These are phyloP conservation scores for Podaxis carcinomalis DNA, from an alignment of 768 basidiomycete genomes.

Conservation along the genomic window DNA sequence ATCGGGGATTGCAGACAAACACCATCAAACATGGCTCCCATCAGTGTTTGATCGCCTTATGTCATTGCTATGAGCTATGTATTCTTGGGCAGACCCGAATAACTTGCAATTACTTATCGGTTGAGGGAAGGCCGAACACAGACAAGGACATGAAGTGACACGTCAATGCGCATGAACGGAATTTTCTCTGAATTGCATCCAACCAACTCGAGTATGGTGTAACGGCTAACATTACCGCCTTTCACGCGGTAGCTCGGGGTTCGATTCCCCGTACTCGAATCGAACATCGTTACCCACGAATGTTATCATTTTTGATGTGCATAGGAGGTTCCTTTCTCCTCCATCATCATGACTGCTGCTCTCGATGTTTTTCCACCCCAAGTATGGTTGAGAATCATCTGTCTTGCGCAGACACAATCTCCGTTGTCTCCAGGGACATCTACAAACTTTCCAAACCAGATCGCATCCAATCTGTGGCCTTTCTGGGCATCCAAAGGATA, in stretches of 20 bases:
- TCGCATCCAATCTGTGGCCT: constrained; percentile 34
- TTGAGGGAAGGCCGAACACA: not conserved
- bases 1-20: constrained; percentile 2
- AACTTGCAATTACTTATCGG: not conserved
- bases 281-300: not conserved
- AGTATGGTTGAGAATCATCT: constrained; percentile 37
- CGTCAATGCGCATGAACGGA: too few species aligned
- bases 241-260: constrained; percentile 37
- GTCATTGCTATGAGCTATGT: not conserved
- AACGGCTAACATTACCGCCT: constrained; percentile 56
- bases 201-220: constrained; percentile 36
- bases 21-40: not conserved
- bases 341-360: not conserved
- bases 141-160: too few species aligned
- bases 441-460: constrained; percentile 31
- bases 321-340: not conserved
- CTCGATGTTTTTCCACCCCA: constrained; percentile 30
- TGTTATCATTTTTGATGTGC: not conserved
- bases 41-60: not conserved
- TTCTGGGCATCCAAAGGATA: constrained; percentile 11
- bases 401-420: constrained; percentile 39
- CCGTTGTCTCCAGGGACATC: constrained; percentile 35
- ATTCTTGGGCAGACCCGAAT: not conserved
- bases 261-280: constrained; percentile 24
- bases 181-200: not conserved